These are phyloP conservation scores for Fusarium coicis DNA, from an alignment of 2,329 filamentous ascomycete species.

Conservation along the genomic window DNA sequence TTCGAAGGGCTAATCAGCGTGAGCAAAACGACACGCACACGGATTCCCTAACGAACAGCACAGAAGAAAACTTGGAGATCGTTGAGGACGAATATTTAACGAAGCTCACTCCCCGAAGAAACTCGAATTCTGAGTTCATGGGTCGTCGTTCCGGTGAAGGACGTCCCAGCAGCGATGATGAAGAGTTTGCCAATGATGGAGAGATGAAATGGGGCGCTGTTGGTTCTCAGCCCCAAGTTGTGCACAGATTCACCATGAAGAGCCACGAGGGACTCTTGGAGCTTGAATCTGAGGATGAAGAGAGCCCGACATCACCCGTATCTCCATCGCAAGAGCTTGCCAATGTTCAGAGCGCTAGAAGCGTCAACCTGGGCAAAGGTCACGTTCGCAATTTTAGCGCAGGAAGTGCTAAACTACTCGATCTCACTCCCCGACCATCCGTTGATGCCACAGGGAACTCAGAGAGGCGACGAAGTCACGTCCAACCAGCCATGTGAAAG, in stretches of 20 bases:
- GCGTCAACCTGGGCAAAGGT: conserved; percentile 72
- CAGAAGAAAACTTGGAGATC: conserved; percentile 72
- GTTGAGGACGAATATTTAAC: conserved; percentile 80
- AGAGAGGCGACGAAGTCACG: conserved; percentile 44
- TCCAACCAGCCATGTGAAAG: conserved; percentile 29
- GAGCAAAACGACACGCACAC: conserved; percentile 50
- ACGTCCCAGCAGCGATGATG: conserved; percentile 69
- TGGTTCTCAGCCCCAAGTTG: conserved; percentile 61
- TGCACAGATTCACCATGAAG: conserved; percentile 66
- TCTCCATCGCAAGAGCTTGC: conserved; percentile 49
- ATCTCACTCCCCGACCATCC: conserved; percentile 69
- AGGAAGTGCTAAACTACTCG: conserved; percentile 79
- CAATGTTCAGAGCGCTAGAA: conserved; percentile 72
- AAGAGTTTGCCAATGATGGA: conserved; percentile 56
- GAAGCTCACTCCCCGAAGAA: conserved; percentile 51
- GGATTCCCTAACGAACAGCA: conserved; percentile 53
- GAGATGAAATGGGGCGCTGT: conserved; percentile 65
- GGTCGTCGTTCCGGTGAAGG: conserved; percentile 61
- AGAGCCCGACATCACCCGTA: conserved; percentile 44
- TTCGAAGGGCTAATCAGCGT: conserved; percentile 46
- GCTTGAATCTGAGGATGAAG: conserved; percentile 51
- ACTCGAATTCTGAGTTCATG: conserved; percentile 41
- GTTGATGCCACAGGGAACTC: conserved; percentile 58
- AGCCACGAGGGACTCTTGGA: conserved; percentile 65
- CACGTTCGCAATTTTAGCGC: conserved; percentile 80